Evolutionary conservation across 1,139 yeast species (phyloP).

Genomic region (Saccharomyces hybrid): DNA sequence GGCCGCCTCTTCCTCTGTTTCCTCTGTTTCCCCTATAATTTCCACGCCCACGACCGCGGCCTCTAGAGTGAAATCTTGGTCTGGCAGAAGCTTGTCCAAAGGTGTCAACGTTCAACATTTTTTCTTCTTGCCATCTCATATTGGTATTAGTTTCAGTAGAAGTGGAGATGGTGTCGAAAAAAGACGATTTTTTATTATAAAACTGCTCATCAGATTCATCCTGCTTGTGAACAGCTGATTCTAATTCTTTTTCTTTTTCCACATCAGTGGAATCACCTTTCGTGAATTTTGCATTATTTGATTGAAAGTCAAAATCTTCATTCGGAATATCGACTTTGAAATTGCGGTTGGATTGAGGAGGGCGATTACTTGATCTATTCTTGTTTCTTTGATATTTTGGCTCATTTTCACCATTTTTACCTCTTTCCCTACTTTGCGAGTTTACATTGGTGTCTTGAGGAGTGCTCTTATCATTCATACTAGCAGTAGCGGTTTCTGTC

Average conservation of each 20-base stretch:
- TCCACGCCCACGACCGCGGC: constrained; percentile 33
- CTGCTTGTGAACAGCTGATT: constrained; percentile 7
- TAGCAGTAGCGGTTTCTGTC: constrained; percentile 1
- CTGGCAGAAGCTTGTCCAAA: constrained; percentile 47
- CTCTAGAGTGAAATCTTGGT: constrained; percentile 26
- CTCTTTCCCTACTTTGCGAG: constrained; percentile 1
- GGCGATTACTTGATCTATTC: not conserved
- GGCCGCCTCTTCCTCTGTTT: constrained; percentile 28
- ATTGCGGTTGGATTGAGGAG: constrained; percentile 5
- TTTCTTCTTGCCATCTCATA: constrained; percentile 59
- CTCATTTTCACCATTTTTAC: constrained; percentile 2
- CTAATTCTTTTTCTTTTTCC: constrained; percentile 7
- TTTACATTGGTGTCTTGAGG: not conserved
- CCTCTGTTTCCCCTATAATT: constrained; percentile 33
- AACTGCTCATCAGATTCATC: constrained; percentile 27
- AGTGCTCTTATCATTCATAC: not conserved
- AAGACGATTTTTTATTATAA: constrained; percentile 66
- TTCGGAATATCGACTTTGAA: constrained; percentile 31
- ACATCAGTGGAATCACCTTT: constrained; percentile 27
- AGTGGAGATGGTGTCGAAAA: constrained; percentile 72
- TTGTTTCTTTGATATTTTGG: constrained; percentile 3
- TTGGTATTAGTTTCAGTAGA: constrained; percentile 35
- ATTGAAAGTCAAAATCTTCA: constrained; percentile 57
- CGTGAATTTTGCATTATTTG: constrained; percentile 54
- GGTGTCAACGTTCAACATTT: constrained; percentile 49